Conservation (phyloP, 371 early-diverging fungal genomes). For the Entomophthora muscae region DNA sequence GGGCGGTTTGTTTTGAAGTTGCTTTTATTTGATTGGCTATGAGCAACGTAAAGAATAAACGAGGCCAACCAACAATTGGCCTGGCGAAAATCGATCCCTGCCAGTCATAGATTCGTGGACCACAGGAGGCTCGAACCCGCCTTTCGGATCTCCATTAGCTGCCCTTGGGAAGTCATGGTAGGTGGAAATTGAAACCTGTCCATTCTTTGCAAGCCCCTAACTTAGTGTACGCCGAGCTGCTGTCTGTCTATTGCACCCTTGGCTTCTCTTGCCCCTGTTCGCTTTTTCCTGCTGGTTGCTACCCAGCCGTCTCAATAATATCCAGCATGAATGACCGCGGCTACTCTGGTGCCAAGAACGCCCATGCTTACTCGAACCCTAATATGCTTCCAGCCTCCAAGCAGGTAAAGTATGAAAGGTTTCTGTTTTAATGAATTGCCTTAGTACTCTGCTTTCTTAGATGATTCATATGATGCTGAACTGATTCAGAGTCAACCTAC, state of each 20-base stretch:
- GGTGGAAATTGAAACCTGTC: background rate
- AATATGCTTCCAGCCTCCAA: background rate
- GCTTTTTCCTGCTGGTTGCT: background rate
- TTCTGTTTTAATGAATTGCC: background rate
- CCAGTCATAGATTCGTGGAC: too few relatives aligned
- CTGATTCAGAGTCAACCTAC: background rate
- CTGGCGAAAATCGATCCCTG: too few relatives aligned
- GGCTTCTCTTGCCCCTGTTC: background rate
- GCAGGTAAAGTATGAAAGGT: background rate
- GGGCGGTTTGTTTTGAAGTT: too few relatives aligned
- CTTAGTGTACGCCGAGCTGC: background rate
- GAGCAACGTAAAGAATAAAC: too few relatives aligned
- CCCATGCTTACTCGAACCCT: background rate
- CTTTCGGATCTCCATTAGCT: background rate
- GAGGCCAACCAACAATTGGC: too few relatives aligned
- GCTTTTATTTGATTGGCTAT: too few relatives aligned
- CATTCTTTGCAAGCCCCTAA: background rate
- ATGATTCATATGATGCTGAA: constrained; percentile 1
- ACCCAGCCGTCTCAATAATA: background rate
- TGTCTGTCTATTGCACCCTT: background rate
- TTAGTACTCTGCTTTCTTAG: background rate
- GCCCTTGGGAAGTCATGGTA: background rate
- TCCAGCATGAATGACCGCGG: background rate
- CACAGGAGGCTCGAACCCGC: background rate
- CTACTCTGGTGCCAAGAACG: background rate